These are phyloP conservation scores for Friedmanniomyces simplex DNA, from an alignment of 495 filamentous ascomycete genomes.

Conservation along the genomic window DNA sequence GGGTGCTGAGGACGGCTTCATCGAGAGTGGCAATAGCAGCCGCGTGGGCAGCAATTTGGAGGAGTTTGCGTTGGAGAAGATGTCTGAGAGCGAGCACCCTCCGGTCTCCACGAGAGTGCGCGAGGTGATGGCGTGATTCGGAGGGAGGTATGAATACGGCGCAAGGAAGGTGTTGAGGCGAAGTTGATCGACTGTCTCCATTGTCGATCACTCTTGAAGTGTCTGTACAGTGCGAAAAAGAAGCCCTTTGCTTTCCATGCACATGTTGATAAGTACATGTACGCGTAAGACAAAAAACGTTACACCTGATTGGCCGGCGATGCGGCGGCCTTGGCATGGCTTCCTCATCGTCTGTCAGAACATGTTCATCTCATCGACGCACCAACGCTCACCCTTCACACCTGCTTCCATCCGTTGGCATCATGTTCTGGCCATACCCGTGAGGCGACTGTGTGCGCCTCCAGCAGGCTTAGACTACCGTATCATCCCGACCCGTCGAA, in stretches of 20 bases:
- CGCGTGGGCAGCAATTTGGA: not conserved
- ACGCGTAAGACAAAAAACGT: too few relatives aligned
- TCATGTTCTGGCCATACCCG: conserved; percentile 24
- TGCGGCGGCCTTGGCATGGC: too few relatives aligned
- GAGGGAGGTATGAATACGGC: too few relatives aligned
- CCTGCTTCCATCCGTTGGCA: not conserved
- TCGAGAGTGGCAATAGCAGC: not conserved
- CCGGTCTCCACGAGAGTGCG: not conserved
- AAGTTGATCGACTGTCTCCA: too few relatives aligned
- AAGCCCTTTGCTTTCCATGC: too few relatives aligned
- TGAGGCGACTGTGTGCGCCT: conserved; percentile 3
- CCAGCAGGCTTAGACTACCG: not conserved
- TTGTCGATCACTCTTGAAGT: too few relatives aligned
- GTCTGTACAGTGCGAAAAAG: too few relatives aligned
- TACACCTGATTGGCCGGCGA: too few relatives aligned
- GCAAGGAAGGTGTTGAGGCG: too few relatives aligned
- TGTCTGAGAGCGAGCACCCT: not conserved
- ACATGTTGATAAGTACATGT: too few relatives aligned
- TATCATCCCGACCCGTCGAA: not conserved
- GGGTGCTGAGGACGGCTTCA: not conserved
- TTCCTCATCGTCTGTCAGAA: too few relatives aligned
- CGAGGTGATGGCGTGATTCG: not conserved
- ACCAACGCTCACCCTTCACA: not conserved
- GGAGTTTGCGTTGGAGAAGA: not conserved
- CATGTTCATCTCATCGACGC: not conserved